Conservation (phyloP, 2,329 filamentous ascomycete species). For the Eutypa lata region DNA sequence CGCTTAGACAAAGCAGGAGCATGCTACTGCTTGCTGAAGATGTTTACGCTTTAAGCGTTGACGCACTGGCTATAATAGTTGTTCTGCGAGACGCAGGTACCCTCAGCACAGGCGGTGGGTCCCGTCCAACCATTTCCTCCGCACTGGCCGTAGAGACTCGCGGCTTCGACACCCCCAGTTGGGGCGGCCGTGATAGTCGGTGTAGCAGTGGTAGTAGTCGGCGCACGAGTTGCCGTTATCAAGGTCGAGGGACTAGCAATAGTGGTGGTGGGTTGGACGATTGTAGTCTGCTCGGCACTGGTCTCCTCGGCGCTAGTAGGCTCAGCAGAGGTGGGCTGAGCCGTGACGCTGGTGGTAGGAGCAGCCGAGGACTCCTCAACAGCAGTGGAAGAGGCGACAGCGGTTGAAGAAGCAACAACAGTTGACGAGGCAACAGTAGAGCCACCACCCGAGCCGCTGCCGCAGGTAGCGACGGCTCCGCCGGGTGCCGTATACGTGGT, state of each 20-base stretch:
- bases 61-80: slow-evolving; percentile 45
- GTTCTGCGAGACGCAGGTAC: slow-evolving; percentile 38
- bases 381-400: too few species aligned
- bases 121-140: slow-evolving; percentile 41
- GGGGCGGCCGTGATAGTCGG: slow-evolving; percentile 5
- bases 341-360: background rate
- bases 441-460: background rate
- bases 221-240: slow-evolving; percentile 3
- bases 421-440: too few species aligned
- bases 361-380: background rate
- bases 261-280: background rate
- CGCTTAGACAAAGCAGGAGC: too few species aligned
- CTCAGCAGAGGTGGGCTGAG: background rate
- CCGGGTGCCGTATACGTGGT: slow-evolving; percentile 28
- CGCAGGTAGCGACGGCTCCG: slow-evolving; percentile 16
- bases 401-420: too few species aligned
- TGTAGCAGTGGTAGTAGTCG: slow-evolving; percentile 7
- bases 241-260: slow-evolving; percentile 9
- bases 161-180: slow-evolving; percentile 9
- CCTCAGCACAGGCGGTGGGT: slow-evolving; percentile 34
- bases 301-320: background rate
- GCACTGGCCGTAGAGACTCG: slow-evolving; percentile 37
- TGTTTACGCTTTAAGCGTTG: background rate
- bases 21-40: too few species aligned
- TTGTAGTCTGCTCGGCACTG: background rate